Evolutionary conservation across 2,329 filamentous ascomycete species (phyloP).

Genomic region (Cladosporium sp.): DNA sequence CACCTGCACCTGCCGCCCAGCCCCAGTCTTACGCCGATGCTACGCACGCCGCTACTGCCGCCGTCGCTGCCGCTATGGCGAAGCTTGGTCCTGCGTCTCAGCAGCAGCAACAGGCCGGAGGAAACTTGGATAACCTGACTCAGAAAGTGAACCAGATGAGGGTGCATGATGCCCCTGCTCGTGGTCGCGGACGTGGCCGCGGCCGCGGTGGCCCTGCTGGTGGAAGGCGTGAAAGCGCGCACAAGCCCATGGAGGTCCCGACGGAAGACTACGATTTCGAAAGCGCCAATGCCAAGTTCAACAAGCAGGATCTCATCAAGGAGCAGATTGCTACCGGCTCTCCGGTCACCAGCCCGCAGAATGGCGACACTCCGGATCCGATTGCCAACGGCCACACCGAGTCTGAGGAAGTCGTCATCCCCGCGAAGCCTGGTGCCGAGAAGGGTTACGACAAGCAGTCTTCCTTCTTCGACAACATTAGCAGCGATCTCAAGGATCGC

Average conservation of each 20-base stretch:
- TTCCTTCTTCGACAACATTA: constrained; percentile 98
- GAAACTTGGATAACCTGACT: constrained; percentile 59
- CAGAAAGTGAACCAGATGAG: constrained; percentile 74
- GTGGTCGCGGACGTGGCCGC: constrained; percentile 44
- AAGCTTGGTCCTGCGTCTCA: constrained; percentile 48
- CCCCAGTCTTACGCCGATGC: constrained; percentile 43
- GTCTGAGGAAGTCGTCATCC: constrained; percentile 42
- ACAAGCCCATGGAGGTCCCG: constrained; percentile 70
- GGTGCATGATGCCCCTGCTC: constrained; percentile 23
- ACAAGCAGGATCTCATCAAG: constrained; percentile 79
- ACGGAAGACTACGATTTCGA: constrained; percentile 90
- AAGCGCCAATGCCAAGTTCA: constrained; percentile 79
- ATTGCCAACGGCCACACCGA: constrained; percentile 23
- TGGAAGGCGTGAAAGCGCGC: constrained; percentile 27
- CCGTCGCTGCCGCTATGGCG: constrained; percentile 75
- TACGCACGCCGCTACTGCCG: constrained; percentile 67
- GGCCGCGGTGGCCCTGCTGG: constrained; percentile 37
- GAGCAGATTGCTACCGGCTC: constrained; percentile 77
- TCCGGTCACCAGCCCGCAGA: constrained; percentile 45
- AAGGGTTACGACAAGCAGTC: constrained; percentile 75
- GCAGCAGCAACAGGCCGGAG: constrained; percentile 16
- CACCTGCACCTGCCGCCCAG: constrained; percentile 12
- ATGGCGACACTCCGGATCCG: constrained; percentile 20
- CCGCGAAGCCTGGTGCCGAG: constrained; percentile 32
- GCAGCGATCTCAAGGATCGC: constrained; percentile 84